phyloP scores from a whole-genome alignment of 1,284 basidiomycete species.

The Cryptococcus deneoformans region DNA sequence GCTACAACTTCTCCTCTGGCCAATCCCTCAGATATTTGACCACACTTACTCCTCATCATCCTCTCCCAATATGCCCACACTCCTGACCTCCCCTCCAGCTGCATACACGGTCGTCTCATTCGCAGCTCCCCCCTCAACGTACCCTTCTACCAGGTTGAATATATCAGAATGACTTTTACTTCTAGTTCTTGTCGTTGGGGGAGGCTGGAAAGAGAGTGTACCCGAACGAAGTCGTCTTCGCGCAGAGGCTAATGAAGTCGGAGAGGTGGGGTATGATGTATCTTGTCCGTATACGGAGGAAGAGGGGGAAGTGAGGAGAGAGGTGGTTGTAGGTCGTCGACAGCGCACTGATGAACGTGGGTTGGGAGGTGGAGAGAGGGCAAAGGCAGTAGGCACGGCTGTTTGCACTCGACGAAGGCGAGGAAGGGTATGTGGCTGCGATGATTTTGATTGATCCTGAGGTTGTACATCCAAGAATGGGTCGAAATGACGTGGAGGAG shows the following conservation, averaged over 20 bases:
- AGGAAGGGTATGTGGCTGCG: slow-evolving; percentile 8
- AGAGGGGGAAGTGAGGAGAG: slow-evolving; percentile 17
- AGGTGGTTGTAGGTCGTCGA: slow-evolving; percentile 21
- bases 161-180: slow-evolving; percentile 45
- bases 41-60: slow-evolving; percentile 12
- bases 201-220: slow-evolving; percentile 9
- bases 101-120: slow-evolving; percentile 47
- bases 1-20: neutral
- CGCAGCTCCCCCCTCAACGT: slow-evolving; percentile 46
- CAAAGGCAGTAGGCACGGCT: neutral
- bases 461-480: neutral
- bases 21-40: neutral
- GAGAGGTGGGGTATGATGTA: slow-evolving; percentile 25
- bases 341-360: slow-evolving; percentile 12
- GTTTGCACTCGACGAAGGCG: slow-evolving; percentile 8
- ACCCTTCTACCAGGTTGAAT: slow-evolving; percentile 43
- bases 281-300: neutral
- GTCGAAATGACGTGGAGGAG: neutral
- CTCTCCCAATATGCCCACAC: slow-evolving; percentile 40
- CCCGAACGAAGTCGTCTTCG: slow-evolving; percentile 24
- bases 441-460: neutral
- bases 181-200: slow-evolving; percentile 37
- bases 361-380: slow-evolving; percentile 3
- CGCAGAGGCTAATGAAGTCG: slow-evolving; percentile 21
- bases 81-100: slow-evolving; percentile 39